Evolutionary conservation across 2,329 filamentous ascomycete genomes (phyloP), one percentile per base, ranked within the genome.

Genomic region (Bipolaris oryzae): DNA sequence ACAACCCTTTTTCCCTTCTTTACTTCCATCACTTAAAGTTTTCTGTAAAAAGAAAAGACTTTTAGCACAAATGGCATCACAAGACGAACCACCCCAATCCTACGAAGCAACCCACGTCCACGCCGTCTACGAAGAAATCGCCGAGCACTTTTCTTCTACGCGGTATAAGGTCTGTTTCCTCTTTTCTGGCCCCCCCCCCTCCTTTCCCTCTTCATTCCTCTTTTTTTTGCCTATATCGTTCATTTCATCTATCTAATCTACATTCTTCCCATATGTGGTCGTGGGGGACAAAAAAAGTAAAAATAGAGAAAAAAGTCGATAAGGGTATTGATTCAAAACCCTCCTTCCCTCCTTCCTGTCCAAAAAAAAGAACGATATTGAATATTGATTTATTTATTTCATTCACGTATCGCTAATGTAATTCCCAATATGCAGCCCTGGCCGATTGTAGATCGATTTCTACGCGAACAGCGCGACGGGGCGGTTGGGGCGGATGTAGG

Each of bases 41-140:
- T 28, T n/a, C n/a, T n/a, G n/a, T n/a, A n/a, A n/a, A n/a, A n/a
- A n/a, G n/a, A n/a, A n/a, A n/a, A n/a, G n/a, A n/a, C n/a, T n/a
- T n/a, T n/a, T n/a, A n/a, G n/a, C n/a, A 18, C 5, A 38, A 18
- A 38, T 38, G 35, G 18, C 35, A 10, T n/a, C 1, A 3, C 6
- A 7, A 10, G 7, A 16, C 11, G 20, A 23, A 7, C 20, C 38
- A 5, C n/a, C 25, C 18, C 25, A 16, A 20, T 23, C 23, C 16
- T 97, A 96, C 79, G 95, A 99, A 79, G 84, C 88, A 61, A 80
- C 88, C 63, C 91, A 98, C 78, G 95, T 99, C 54, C 95, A 99
- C 77, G 81, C 86, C 55, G 91, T 99, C 62, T 99, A 99, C 80
- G 90, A 93, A 76, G 84, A 89, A 69, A 95, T 95, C 73, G 91